Conservation (phyloP, 306 rosid genomes). For the Dalbergia cochinchinensis region DNA sequence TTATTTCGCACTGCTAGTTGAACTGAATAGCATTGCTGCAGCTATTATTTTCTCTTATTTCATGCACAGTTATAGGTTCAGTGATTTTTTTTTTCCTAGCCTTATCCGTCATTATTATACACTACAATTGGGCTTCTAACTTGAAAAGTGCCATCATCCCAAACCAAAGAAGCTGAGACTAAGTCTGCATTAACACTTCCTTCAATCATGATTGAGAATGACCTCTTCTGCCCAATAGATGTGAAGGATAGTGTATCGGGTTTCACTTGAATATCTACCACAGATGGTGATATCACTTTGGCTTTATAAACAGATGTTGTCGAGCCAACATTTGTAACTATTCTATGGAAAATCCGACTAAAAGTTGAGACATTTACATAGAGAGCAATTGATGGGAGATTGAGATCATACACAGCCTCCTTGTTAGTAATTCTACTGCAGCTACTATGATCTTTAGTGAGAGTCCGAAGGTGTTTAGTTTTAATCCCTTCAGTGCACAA, state of each 20-base stretch:
- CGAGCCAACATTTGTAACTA: conserved; percentile 42
- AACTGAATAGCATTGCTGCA: too few species aligned
- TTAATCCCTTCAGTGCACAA: conserved; percentile 56
- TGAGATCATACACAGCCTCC: conserved; percentile 38
- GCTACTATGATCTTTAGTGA: conserved; percentile 17
- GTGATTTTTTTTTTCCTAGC: too few species aligned
- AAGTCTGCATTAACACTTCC: not conserved
- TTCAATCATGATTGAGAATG: conserved; percentile 41
- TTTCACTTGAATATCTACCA: conserved; percentile 42
- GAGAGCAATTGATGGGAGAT: conserved; percentile 64
- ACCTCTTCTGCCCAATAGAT: conserved; percentile 35
- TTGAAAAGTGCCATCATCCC: conserved; percentile 49
- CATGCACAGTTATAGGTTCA: too few species aligned
- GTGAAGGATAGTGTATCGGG: conserved; percentile 50
- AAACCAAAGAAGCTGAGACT: conserved; percentile 47
- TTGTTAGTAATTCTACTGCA: not conserved
- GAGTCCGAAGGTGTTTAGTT: not conserved
- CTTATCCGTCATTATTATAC: not conserved
- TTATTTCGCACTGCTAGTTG: too few species aligned
- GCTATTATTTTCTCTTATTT: too few species aligned
- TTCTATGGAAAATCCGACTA: conserved; percentile 16
- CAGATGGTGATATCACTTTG: conserved; percentile 14
- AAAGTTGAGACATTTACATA: not conserved
- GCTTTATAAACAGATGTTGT: conserved; percentile 29
- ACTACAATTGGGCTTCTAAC: conserved; percentile 55